phyloP scores from a whole-genome alignment of 2,329 filamentous ascomycete genomes.

The Teratosphaeriaceae sp. region DNA sequence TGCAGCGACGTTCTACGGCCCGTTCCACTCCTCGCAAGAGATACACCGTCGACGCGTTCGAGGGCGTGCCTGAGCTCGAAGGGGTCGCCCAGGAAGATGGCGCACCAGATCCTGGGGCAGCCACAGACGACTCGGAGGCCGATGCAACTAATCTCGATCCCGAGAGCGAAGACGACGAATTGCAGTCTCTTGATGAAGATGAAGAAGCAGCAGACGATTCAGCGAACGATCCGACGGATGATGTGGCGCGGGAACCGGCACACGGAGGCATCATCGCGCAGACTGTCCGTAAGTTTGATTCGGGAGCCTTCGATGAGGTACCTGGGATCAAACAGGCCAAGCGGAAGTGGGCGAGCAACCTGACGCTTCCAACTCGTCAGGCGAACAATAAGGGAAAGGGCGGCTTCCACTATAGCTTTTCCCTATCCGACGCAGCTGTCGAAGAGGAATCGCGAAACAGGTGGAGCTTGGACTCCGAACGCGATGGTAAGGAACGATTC shows the following conservation, averaged over 20 bases:
- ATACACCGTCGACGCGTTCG: slow-evolving; percentile 31
- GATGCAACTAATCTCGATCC: neutral
- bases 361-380: slow-evolving; percentile 44
- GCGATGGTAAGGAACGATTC: slow-evolving; percentile 37
- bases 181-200: neutral
- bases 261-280: no score
- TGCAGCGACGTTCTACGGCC: slow-evolving; percentile 15
- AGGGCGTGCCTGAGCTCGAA: slow-evolving; percentile 22
- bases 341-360: slow-evolving; percentile 46
- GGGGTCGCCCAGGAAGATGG: slow-evolving; percentile 11
- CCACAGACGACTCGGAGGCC: slow-evolving; percentile 18
- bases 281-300: no score
- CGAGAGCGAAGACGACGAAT: neutral
- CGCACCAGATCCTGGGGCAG: slow-evolving; percentile 18
- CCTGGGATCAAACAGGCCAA: slow-evolving; percentile 33
- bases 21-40: slow-evolving; percentile 19
- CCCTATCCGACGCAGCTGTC: slow-evolving; percentile 34
- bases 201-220: no score
- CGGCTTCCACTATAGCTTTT: slow-evolving; percentile 39
- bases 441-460: slow-evolving; percentile 37
- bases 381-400: slow-evolving; percentile 28
- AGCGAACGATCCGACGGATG: no score
- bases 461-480: slow-evolving; percentile 49
- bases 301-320: no score
- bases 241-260: no score